phyloP scores from a whole-genome alignment of 1,284 basidiomycete species.

The Sphaerobolus stellatus region DNA sequence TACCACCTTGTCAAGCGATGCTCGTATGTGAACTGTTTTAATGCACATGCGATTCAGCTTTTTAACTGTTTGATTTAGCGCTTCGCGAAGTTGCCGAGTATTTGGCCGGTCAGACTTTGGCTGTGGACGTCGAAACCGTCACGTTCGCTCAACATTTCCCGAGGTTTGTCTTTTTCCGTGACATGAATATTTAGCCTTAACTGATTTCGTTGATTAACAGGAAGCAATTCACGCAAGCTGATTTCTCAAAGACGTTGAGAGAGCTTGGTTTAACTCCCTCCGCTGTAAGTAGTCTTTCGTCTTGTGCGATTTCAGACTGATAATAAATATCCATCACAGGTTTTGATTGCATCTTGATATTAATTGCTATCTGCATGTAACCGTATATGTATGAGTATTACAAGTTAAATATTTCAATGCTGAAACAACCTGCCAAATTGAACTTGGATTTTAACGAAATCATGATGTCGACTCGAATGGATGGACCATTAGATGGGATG shows the following conservation, averaged over 20 bases:
- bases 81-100: slow-evolving; percentile 85
- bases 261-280: slow-evolving; percentile 79
- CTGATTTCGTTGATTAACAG: slow-evolving; percentile 35
- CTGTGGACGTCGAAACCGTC: slow-evolving; percentile 73
- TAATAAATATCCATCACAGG: slow-evolving; percentile 40
- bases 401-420: no score
- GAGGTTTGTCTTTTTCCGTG: slow-evolving; percentile 49
- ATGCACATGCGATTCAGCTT: background rate
- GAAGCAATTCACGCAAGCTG: slow-evolving; percentile 63
- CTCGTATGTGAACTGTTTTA: slow-evolving; percentile 51
- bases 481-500: no score
- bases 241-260: slow-evolving; percentile 66
- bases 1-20: slow-evolving; percentile 76
- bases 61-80: slow-evolving; percentile 41
- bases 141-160: slow-evolving; percentile 80
- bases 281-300: slow-evolving; percentile 49
- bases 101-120: slow-evolving; percentile 70
- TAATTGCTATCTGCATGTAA: no score
- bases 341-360: slow-evolving; percentile 51
- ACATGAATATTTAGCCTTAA: background rate
- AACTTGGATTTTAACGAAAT: no score
- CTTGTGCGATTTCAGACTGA: background rate
- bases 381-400: no score
- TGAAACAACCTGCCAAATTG: no score
- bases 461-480: no score